A percentile compares a stretch with the other conserved stretches of the same genome.
These are phyloP conservation scores for Daldinia loculata DNA, from an alignment of 495 filamentous ascomycete genomes.

Conservation along the genomic window DNA sequence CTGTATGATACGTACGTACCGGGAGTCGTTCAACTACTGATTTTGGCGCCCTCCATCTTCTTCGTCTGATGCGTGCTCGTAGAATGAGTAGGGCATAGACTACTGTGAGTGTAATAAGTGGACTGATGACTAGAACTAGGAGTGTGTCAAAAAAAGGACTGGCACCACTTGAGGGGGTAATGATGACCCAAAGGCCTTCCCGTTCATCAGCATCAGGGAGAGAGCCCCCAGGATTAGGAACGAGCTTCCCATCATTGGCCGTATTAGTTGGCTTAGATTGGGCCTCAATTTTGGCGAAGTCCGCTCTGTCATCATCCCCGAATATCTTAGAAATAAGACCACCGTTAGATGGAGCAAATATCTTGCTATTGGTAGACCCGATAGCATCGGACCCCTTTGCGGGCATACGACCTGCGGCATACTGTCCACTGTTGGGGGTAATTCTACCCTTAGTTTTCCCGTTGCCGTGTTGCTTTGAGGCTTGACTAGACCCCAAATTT, in stretches of 20 bases:
- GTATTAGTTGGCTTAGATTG: conserved; percentile 24
- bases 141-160: conserved; percentile 97
- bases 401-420: conserved; percentile 53
- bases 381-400: conserved; percentile 38
- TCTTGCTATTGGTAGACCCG: conserved; percentile 38
- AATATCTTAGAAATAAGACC: conserved; percentile 57
- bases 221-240: conserved; percentile 14
- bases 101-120: conserved; percentile 87
- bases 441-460: conserved; percentile 72
- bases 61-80: conserved; percentile 85
- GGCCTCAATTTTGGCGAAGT: conserved; percentile 37
- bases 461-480: conserved; percentile 43
- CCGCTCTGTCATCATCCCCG: conserved; percentile 54
- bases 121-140: conserved; percentile 89
- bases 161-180: conserved; percentile 89
- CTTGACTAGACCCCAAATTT: conserved; percentile 32
- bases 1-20: conserved; percentile 91
- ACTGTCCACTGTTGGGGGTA: conserved; percentile 82
- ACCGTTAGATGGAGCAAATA: conserved; percentile 36
- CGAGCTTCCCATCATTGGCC: conserved; percentile 24
- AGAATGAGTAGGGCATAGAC: conserved; percentile 91
- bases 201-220: conserved; percentile 57
- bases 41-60: conserved; percentile 95
- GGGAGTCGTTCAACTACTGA: conserved; percentile 94
- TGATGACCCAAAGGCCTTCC: conserved; percentile 93